Evolutionary conservation across 495 filamentous ascomycete genomes (phyloP).

Genomic region (Cercophora scortea): DNA sequence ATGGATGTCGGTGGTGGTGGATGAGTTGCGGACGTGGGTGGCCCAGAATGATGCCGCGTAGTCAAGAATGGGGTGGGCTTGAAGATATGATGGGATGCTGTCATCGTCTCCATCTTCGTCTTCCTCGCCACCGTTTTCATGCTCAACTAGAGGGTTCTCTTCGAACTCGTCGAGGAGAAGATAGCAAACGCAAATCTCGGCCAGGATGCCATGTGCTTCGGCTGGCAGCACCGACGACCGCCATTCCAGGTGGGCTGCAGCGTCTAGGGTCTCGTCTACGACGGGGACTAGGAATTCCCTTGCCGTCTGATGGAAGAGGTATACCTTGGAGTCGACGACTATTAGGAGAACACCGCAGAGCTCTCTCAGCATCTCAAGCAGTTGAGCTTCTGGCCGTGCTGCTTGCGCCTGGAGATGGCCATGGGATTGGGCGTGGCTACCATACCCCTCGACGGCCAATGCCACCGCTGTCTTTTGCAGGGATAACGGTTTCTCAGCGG

Average conservation of each 20-base stretch:
- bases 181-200: neutral
- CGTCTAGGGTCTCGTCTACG: neutral
- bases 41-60: neutral
- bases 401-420: neutral
- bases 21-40: neutral
- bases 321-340: neutral
- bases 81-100: neutral
- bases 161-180: neutral
- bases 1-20: neutral
- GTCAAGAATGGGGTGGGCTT: neutral
- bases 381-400: neutral
- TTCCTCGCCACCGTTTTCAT: neutral
- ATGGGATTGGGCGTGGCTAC: neutral
- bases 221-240: neutral
- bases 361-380: neutral
- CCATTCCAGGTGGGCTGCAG: neutral
- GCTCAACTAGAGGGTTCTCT: neutral
- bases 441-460: neutral
- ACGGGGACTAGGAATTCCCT: neutral
- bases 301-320: slow-evolving; percentile 1
- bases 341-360: neutral
- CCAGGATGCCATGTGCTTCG: neutral
- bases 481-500: neutral
- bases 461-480: neutral
- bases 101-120: neutral